Conservation (phyloP, 495 filamentous ascomycete species). For the Rhypophila decipiens region DNA sequence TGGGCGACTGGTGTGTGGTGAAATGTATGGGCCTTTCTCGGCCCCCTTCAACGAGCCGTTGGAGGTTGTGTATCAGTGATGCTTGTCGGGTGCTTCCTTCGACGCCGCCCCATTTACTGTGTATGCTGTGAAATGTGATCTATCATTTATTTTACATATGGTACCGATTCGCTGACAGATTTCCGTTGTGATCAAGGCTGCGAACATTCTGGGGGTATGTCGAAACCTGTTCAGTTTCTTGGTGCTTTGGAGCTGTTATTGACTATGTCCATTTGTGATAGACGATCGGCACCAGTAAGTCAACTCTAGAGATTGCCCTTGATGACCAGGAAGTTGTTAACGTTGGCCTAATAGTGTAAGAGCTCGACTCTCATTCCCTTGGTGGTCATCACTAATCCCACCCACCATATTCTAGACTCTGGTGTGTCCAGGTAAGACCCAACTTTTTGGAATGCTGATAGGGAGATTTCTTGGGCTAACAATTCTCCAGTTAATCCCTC, state of each 20-base stretch:
- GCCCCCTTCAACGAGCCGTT: no score
- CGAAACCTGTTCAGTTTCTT: no score
- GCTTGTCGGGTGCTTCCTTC: no score
- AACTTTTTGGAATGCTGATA: background rate
- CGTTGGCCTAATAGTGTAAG: conserved; percentile 3
- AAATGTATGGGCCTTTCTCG: no score
- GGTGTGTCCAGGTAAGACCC: conserved; percentile 43
- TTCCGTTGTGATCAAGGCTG: conserved; percentile 24
- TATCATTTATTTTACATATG: no score
- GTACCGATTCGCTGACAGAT: conserved; percentile 5
- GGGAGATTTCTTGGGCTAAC: background rate
- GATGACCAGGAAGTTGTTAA: no score
- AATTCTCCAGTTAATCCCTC: conserved; percentile 37
- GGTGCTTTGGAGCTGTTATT: no score
- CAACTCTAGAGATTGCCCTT: background rate
- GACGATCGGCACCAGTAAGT: conserved; percentile 40
- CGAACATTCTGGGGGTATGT: conserved; percentile 45
- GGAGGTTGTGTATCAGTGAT: no score
- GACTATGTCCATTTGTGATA: conserved; percentile 8
- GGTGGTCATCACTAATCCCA: background rate
- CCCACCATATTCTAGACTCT: conserved; percentile 19
- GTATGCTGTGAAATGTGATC: no score
- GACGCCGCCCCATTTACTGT: no score
- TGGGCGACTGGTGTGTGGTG: background rate
- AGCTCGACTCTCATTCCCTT: no score